Evolutionary conservation across 2,329 filamentous ascomycete species (phyloP).

Genomic region (Didymellaceae sp.): DNA sequence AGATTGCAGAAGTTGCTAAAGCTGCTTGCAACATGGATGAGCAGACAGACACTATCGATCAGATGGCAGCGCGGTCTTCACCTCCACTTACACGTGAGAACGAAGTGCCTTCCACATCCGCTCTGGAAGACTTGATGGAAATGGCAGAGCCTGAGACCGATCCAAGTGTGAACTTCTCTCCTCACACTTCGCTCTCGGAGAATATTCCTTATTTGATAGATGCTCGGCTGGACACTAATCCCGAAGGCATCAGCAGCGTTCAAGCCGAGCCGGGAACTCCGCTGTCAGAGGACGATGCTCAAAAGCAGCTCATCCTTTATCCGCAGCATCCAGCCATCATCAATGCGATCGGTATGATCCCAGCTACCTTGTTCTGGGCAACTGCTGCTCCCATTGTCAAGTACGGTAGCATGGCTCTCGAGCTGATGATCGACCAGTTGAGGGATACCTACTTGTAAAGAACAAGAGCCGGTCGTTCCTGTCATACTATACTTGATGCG

Average conservation of each 20-base stretch:
- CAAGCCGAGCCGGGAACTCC: not conserved
- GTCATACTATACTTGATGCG: too few species aligned
- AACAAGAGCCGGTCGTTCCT: too few species aligned
- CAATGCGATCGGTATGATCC: conserved; percentile 34
- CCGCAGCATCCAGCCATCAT: conserved; percentile 31
- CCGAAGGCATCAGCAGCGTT: not conserved
- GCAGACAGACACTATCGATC: not conserved
- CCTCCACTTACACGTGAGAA: not conserved
- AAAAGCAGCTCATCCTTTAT: conserved; percentile 14
- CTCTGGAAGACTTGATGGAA: conserved; percentile 9
- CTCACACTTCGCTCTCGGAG: not conserved
- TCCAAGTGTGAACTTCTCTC: not conserved
- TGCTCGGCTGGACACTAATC: not conserved
- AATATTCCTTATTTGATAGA: not conserved
- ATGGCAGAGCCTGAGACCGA: conserved; percentile 23
- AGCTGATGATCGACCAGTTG: conserved; percentile 5
- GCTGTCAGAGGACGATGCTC: not conserved
- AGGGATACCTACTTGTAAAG: conserved; percentile 10
- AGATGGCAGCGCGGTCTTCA: not conserved
- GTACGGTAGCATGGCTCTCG: conserved; percentile 5
- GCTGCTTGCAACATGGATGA: conserved; percentile 3
- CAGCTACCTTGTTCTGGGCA: conserved; percentile 34
- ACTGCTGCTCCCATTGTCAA: conserved; percentile 16
- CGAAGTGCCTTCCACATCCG: not conserved
- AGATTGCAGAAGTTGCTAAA: conserved; percentile 25